phyloP scores from a whole-genome alignment of 208 protist species.

The Histomonas meleagridis region DNA sequence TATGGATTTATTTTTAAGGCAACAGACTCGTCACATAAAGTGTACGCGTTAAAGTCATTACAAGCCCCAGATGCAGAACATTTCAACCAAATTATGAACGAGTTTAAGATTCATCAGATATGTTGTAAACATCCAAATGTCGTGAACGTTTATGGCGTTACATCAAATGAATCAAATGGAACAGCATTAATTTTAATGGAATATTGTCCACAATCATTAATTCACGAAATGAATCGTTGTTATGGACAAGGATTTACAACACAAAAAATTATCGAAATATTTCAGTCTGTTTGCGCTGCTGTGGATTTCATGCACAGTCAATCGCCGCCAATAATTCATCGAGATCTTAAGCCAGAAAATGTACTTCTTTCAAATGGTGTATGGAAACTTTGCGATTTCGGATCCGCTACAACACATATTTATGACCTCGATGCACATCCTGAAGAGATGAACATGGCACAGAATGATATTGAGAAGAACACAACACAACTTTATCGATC shows the following conservation, averaged over 20 bases:
- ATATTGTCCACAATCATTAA: neutral
- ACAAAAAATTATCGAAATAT: neutral
- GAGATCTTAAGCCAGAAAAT: constrained; percentile 37
- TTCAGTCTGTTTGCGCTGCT: neutral
- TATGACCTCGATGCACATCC: neutral
- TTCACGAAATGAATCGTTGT: neutral
- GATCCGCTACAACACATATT: constrained; percentile 2
- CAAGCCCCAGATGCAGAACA: constrained; percentile 20
- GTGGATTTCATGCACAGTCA: neutral
- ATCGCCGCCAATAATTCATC: neutral
- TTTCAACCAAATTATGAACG: neutral
- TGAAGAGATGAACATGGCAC: neutral
- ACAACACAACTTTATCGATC: neutral
- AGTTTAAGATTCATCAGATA: neutral
- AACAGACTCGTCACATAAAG: neutral
- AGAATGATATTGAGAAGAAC: neutral
- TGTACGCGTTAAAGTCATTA: neutral
- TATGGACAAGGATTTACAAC: neutral
- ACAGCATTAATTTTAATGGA: neutral
- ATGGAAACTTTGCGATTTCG: constrained; percentile 29
- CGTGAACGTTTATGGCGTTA: neutral
- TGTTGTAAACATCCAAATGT: constrained; percentile 21
- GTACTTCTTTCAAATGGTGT: neutral
- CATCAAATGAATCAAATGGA: neutral
- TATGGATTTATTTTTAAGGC: neutral